A percentile compares a stretch with the other conserved stretches of the same genome.
Evolutionary conservation across 2,329 filamentous ascomycete species (phyloP).

Genomic region (Fusarium piperis): DNA sequence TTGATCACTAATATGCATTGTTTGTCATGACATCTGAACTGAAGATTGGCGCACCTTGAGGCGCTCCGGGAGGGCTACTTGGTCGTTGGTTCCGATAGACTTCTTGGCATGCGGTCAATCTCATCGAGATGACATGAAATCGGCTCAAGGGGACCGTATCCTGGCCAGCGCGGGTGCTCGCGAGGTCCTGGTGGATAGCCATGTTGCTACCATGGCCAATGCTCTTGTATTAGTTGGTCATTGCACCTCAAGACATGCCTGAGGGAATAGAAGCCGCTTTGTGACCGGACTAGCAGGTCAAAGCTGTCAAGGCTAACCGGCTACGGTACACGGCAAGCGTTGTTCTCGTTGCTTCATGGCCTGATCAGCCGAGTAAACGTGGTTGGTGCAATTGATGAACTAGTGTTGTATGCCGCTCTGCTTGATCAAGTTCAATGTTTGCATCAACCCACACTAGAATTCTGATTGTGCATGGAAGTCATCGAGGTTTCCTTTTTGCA

Average conservation of each 20-base stretch:
- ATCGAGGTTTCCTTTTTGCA: constrained; percentile 9
- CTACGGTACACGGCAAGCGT: constrained; percentile 10
- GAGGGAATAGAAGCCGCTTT: constrained; percentile 2
- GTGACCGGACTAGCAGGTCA: neutral
- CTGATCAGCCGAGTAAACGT: neutral
- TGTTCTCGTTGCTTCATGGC: constrained; percentile 14
- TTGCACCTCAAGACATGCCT: neutral
- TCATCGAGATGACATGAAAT: constrained; percentile 27
- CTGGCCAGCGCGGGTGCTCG: constrained; percentile 16
- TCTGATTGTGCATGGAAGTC: constrained; percentile 3
- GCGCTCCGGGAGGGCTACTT: neutral
- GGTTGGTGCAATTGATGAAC: constrained; percentile 2
- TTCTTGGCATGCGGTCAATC: constrained; percentile 16
- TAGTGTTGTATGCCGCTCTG: neutral
- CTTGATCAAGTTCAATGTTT: neutral
- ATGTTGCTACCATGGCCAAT: constrained; percentile 10
- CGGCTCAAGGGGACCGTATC: constrained; percentile 1
- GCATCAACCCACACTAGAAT: constrained; percentile 6
- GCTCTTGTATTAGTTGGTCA: constrained; percentile 16
- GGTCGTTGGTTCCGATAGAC: neutral
- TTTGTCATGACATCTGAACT: neutral
- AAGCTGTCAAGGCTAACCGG: constrained; percentile 4
- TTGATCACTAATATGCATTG: neutral
- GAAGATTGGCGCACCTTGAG: neutral
- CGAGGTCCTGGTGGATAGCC: constrained; percentile 6